Conservation (phyloP, 805 yeast genomes). For the Myxozyma kluyveri region DNA sequence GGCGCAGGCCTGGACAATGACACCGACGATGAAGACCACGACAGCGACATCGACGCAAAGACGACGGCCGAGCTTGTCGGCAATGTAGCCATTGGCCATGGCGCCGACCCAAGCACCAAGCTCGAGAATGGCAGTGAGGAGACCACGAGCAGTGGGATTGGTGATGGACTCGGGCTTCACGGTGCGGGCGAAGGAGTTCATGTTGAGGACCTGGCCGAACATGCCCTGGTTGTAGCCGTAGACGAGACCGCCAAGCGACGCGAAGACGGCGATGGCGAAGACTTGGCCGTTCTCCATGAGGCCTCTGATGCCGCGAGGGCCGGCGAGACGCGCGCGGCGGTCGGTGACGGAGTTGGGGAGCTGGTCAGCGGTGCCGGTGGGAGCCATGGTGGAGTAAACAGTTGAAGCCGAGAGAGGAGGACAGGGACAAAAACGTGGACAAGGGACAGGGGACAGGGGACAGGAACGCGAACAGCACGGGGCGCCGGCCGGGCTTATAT, state of each 20-base stretch:
- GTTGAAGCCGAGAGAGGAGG: neutral
- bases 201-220: conserved; percentile 30
- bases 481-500: no score
- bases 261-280: conserved; percentile 32
- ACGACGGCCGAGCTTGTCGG: conserved; percentile 25
- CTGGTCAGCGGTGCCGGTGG: neutral
- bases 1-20: conserved; percentile 25
- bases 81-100: conserved; percentile 4
- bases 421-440: neutral
- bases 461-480: no score
- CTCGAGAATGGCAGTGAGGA: conserved; percentile 10
- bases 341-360: conserved; percentile 10
- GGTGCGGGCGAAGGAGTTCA: conserved; percentile 27
- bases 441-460: no score
- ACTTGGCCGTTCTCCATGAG: conserved; percentile 29
- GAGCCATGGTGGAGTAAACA: conserved; percentile 3
- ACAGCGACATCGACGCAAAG: conserved; percentile 22
- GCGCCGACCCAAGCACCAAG: conserved; percentile 24
- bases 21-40: conserved; percentile 23
- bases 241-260: conserved; percentile 35
- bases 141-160: no score
- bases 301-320: conserved; percentile 29
- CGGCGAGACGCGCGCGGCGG: conserved; percentile 16
- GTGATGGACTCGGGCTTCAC: conserved; percentile 27
- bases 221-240: conserved; percentile 36